These are phyloP conservation scores for Apiospora malaysiana DNA, from an alignment of 2,329 filamentous ascomycete genomes.

Conservation along the genomic window DNA sequence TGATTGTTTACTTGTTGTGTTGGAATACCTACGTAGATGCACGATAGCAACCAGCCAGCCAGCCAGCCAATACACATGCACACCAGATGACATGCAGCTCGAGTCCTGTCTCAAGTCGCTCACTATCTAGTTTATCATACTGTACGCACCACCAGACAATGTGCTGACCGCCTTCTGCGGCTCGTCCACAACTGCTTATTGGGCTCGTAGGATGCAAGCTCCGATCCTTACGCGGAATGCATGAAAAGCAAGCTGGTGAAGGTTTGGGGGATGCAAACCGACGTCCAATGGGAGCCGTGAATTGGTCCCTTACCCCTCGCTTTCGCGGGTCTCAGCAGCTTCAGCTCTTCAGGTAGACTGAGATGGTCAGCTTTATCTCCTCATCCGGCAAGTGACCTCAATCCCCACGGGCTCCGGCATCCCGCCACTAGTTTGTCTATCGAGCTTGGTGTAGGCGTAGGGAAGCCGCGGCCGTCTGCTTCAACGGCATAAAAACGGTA, in stretches of 20 bases:
- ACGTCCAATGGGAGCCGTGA: neutral
- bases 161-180: slow-evolving; percentile 21
- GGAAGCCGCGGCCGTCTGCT: neutral
- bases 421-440: slow-evolving; percentile 11
- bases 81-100: slow-evolving; percentile 4
- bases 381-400: slow-evolving; percentile 14
- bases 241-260: slow-evolving; percentile 20
- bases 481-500: slow-evolving; percentile 7
- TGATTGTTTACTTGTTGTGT: slow-evolving; percentile 22
- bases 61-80: neutral
- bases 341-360: slow-evolving; percentile 11
- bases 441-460: neutral
- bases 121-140: too few species aligned
- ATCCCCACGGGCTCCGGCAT: slow-evolving; percentile 5
- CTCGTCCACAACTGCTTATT: slow-evolving; percentile 1
- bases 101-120: slow-evolving; percentile 6
- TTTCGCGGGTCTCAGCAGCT: slow-evolving; percentile 16
- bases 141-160: neutral
- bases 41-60: neutral
- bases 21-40: too few species aligned
- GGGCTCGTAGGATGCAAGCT: neutral
- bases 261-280: slow-evolving; percentile 5
- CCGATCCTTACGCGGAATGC: slow-evolving; percentile 9
- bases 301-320: slow-evolving; percentile 8
- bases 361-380: slow-evolving; percentile 11